These are phyloP conservation scores for Teratosphaeria viscida DNA, from an alignment of 2,329 filamentous ascomycete genomes.

Conservation along the genomic window DNA sequence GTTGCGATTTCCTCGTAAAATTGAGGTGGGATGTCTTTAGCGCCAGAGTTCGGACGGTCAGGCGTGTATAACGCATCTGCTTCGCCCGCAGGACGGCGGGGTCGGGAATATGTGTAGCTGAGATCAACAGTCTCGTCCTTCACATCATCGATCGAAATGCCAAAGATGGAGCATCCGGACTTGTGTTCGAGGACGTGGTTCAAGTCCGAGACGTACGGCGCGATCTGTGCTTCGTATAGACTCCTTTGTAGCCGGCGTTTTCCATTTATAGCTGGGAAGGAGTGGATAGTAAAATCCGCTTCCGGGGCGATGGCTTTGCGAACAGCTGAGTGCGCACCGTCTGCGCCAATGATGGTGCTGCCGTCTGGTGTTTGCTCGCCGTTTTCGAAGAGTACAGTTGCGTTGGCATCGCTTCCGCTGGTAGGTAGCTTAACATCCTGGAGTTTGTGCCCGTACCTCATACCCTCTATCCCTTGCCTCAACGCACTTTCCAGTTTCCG, in stretches of 20 bases:
- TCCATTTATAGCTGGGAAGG: slow-evolving; percentile 29
- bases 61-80: slow-evolving; percentile 28
- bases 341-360: slow-evolving; percentile 25
- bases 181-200: slow-evolving; percentile 19
- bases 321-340: slow-evolving; percentile 29
- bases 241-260: slow-evolving; percentile 16
- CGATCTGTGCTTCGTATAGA: slow-evolving; percentile 7
- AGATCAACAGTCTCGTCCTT: slow-evolving; percentile 19
- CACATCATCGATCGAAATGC: slow-evolving; percentile 25
- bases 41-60: slow-evolving; percentile 20
- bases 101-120: slow-evolving; percentile 32
- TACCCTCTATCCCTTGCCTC: slow-evolving; percentile 26
- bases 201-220: slow-evolving; percentile 7
- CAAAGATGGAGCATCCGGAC: slow-evolving; percentile 16
- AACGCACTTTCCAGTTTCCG: slow-evolving; percentile 27
- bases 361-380: background rate
- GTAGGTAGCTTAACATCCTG: background rate
- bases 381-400: slow-evolving; percentile 1
- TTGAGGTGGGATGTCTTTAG: slow-evolving; percentile 25
- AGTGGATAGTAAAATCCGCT: slow-evolving; percentile 23
- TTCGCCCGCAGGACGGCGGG: slow-evolving; percentile 10
- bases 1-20: slow-evolving; percentile 26
- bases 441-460: slow-evolving; percentile 17
- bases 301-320: slow-evolving; percentile 20
- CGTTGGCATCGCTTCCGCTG: background rate